A percentile compares a stretch with the other conserved stretches of the same genome.
Evolutionary conservation across 1,284 basidiomycete species (phyloP).

Genomic region (Rhodotorula sp.): DNA sequence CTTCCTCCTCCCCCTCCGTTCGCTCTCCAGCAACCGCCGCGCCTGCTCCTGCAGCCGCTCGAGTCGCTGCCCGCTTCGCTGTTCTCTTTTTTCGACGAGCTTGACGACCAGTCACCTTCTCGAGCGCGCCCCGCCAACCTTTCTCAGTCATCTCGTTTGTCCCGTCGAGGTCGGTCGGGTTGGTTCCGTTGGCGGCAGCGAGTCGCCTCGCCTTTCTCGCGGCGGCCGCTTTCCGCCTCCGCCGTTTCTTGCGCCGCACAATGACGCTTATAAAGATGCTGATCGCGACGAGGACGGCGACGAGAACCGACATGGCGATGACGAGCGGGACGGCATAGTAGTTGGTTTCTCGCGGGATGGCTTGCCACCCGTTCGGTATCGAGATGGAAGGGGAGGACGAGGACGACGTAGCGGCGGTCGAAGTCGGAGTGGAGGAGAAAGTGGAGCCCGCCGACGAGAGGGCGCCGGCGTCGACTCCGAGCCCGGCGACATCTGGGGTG

Average conservation of each 20-base stretch:
- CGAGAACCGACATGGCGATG: slow-evolving; percentile 34
- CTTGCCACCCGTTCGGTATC: slow-evolving; percentile 35
- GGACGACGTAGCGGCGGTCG: background rate
- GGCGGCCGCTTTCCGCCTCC: slow-evolving; percentile 3
- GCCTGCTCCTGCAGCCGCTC: background rate
- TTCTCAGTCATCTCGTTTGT: background rate
- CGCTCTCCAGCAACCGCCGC: background rate
- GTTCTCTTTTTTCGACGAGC: background rate
- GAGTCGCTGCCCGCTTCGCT: slow-evolving; percentile 1
- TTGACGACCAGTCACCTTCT: background rate
- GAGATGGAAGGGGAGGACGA: background rate
- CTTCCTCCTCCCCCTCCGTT: background rate
- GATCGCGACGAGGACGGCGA: slow-evolving; percentile 32
- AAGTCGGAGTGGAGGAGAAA: background rate
- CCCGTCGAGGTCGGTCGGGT: background rate
- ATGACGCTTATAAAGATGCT: slow-evolving; percentile 30
- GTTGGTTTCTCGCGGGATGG: slow-evolving; percentile 27
- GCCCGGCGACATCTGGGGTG: background rate
- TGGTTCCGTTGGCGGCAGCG: background rate
- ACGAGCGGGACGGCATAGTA: slow-evolving; percentile 41
- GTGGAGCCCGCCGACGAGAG: background rate
- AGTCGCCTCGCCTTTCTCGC: slow-evolving; percentile 1
- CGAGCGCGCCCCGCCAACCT: background rate
- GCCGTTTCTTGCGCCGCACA: slow-evolving; percentile 31
- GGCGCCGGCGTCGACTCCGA: background rate